Conservation (phyloP, 257 asterid genomes). For the Fraxinus excelsior region DNA sequence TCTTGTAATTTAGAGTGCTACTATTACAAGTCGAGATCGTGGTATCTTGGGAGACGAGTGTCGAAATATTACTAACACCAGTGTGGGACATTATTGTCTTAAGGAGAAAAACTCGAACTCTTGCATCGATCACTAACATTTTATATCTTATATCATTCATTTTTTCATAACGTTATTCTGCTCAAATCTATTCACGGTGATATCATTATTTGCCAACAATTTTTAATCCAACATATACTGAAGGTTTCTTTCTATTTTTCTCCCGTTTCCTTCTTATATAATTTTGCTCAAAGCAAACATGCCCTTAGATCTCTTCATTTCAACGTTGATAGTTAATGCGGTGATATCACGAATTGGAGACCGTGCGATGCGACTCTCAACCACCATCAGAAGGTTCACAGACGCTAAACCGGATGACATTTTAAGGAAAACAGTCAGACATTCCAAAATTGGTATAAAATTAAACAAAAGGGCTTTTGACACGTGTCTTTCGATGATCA, state of each 20-base stretch:
- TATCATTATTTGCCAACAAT: no score
- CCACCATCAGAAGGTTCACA: constrained; percentile 17
- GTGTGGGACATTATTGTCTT: no score
- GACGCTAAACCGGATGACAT: constrained; percentile 11
- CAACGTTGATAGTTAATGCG: neutral
- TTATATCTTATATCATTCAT: no score
- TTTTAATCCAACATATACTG: no score
- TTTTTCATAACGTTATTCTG: no score
- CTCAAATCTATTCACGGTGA: no score
- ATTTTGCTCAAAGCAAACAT: neutral
- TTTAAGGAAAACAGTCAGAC: neutral
- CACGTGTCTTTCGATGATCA: constrained; percentile 36
- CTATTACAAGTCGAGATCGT: no score
- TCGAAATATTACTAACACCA: no score
- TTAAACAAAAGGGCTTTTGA: constrained; percentile 29
- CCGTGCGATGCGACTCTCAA: constrained; percentile 21
- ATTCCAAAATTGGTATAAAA: constrained; percentile 22
- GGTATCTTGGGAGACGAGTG: no score
- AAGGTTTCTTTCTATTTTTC: neutral
- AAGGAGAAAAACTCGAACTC: no score
- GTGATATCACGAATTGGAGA: neutral
- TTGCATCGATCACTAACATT: no score
- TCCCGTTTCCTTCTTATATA: neutral
- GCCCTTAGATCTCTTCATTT: neutral
- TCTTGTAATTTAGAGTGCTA: no score